Conservation (phyloP, 2,329 filamentous ascomycete species). For the Cryphonectria parasitica region DNA sequence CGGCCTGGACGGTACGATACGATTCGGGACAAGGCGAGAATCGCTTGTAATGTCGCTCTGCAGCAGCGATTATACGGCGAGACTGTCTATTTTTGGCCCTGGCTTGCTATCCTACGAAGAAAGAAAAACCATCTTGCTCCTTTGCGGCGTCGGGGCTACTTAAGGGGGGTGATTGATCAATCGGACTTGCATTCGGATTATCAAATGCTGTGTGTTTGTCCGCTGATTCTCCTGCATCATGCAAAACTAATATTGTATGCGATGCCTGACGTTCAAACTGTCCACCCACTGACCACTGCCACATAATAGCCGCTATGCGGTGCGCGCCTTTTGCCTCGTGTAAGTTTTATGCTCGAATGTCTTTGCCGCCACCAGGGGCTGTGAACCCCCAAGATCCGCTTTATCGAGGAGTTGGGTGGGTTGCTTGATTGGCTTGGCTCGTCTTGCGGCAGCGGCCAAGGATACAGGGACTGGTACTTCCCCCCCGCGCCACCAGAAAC, state of each 20-base stretch:
- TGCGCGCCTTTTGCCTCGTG: slow-evolving; percentile 1
- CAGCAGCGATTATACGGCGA: slow-evolving; percentile 19
- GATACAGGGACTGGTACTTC: neutral
- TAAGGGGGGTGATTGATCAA: slow-evolving; percentile 1
- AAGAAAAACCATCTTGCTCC: neutral
- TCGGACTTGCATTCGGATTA: slow-evolving; percentile 2
- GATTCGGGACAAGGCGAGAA: slow-evolving; percentile 11
- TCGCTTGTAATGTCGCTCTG: slow-evolving; percentile 20
- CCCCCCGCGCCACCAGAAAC: slow-evolving; percentile 7
- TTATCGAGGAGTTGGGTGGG: neutral
- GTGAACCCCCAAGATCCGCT: slow-evolving; percentile 4
- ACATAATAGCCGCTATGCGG: neutral
- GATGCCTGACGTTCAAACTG: neutral
- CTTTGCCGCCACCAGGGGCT: neutral
- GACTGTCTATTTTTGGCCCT: neutral
- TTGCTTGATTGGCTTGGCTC: slow-evolving; percentile 10
- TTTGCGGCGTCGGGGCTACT: slow-evolving; percentile 12
- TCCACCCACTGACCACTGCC: neutral
- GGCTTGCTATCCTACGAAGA: neutral
- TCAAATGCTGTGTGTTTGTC: neutral
- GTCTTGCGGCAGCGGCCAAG: neutral
- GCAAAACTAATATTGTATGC: neutral
- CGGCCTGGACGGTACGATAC: neutral
- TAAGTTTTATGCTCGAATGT: neutral
- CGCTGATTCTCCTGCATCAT: neutral